These are phyloP conservation scores for Amylostereum chailletii DNA, from an alignment of 1,284 basidiomycete species.

Conservation along the genomic window DNA sequence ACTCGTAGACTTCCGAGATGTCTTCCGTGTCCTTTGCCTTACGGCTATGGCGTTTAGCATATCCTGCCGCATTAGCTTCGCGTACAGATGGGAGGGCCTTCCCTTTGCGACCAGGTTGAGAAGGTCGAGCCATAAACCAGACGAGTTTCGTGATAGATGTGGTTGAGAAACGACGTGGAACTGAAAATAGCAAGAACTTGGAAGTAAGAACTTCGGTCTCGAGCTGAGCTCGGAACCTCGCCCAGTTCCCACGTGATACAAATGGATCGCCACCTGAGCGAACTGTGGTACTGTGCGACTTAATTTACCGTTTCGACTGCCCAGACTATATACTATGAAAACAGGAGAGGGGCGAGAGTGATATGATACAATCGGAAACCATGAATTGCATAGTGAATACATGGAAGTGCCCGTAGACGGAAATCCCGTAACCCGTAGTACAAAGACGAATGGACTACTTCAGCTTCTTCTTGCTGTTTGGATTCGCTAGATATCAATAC, in stretches of 20 bases:
- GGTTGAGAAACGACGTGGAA: conserved; percentile 9
- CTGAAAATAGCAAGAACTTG: conserved; percentile 1
- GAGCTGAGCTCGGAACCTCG: not conserved
- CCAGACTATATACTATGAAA: not conserved
- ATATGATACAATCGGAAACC: not conserved
- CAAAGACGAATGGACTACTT: conserved; percentile 57
- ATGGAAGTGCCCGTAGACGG: not conserved
- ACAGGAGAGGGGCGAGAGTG: not conserved
- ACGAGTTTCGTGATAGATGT: no score
- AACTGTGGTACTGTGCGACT: no score
- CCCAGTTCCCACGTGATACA: not conserved
- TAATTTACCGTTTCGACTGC: not conserved
- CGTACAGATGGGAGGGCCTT: conserved; percentile 2
- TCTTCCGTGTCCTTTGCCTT: conserved; percentile 28
- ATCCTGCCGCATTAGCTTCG: conserved; percentile 37
- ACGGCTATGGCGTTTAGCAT: conserved; percentile 40
- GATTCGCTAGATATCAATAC: conserved; percentile 5
- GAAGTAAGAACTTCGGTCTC: not conserved
- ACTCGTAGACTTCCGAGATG: conserved; percentile 51
- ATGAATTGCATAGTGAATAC: conserved; percentile 6
- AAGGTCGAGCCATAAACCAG: conserved; percentile 4
- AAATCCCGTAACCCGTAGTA: not conserved
- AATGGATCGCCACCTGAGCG: not conserved
- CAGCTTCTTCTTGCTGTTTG: conserved; percentile 83
- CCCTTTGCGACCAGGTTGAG: not conserved